phyloP scores from a whole-genome alignment of 371 early-diverging fungal species.

The Syncephalastrum contaminatum region DNA sequence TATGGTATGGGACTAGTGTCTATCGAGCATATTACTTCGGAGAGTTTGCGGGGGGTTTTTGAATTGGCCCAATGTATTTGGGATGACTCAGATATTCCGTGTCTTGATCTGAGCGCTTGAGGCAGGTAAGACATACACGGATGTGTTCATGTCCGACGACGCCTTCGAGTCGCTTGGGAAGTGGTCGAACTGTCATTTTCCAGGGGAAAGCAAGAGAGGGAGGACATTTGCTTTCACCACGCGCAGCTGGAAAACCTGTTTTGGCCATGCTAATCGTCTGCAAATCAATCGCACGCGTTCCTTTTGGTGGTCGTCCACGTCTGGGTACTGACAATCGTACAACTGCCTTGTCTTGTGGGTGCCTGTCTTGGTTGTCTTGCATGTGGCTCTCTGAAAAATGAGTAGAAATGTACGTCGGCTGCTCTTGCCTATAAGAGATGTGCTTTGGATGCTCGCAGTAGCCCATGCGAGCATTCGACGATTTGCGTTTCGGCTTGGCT shows the following conservation, averaged over 20 bases:
- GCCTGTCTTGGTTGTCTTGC: background rate
- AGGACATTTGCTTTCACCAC: background rate
- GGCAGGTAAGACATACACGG: slow-evolving; percentile 40
- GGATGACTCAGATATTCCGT: slow-evolving; percentile 25
- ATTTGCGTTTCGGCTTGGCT: no score
- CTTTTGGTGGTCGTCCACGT: slow-evolving; percentile 45
- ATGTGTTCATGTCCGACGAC: slow-evolving; percentile 37
- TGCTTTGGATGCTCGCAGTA: slow-evolving; percentile 28
- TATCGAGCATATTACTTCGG: no score
- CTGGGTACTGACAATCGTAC: slow-evolving; percentile 22
- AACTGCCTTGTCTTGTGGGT: no score
- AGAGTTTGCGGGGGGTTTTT: no score
- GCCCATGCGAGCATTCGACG: slow-evolving; percentile 15
- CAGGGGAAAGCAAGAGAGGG: background rate
- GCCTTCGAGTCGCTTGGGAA: slow-evolving; percentile 38
- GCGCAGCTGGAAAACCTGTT: background rate
- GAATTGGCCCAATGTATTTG: slow-evolving; percentile 25
- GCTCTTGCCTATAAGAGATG: slow-evolving; percentile 13
- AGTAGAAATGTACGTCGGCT: background rate
- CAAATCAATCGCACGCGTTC: slow-evolving; percentile 24
- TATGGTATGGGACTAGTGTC: no score
- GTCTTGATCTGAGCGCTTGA: slow-evolving; percentile 41
- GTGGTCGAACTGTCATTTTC: slow-evolving; percentile 34
- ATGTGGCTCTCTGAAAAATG: background rate
- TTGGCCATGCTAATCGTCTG: background rate